phyloP scores from a whole-genome alignment of 352 stramenopile genomes.

The Phytopythium boreale region DNA sequence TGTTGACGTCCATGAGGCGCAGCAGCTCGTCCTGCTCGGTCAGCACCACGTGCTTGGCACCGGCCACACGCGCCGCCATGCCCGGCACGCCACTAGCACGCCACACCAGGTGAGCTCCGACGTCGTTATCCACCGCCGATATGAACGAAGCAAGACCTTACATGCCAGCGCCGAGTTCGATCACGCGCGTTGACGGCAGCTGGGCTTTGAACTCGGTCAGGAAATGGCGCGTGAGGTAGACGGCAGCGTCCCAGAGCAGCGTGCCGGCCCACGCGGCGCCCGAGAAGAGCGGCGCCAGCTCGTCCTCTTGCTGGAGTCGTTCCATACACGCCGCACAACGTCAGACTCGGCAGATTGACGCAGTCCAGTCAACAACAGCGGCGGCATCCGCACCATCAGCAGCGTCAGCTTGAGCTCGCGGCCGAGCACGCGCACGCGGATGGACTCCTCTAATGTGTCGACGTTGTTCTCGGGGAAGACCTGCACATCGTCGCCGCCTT shows the following conservation, averaged over 20 bases:
- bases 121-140: neutral
- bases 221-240: conserved; percentile 60
- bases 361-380: neutral
- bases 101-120: neutral
- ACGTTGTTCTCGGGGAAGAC: conserved; percentile 58
- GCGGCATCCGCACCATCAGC: conserved; percentile 39
- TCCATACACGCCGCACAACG: no score
- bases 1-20: conserved; percentile 78
- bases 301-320: conserved; percentile 60
- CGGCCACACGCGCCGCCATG: conserved; percentile 87
- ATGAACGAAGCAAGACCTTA: conserved; percentile 20
- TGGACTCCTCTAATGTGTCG: conserved; percentile 51
- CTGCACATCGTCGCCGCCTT: conserved; percentile 19
- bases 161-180: conserved; percentile 86
- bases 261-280: conserved; percentile 92
- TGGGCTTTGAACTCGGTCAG: conserved; percentile 39
- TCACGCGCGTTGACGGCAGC: conserved; percentile 38
- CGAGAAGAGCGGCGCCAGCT: conserved; percentile 92
- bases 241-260: conserved; percentile 85
- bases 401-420: conserved; percentile 58
- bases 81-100: conserved; percentile 82
- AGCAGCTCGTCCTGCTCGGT: conserved; percentile 91
- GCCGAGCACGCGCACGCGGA: conserved; percentile 49
- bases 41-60: conserved; percentile 83
- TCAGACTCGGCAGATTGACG: no score